Evolutionary conservation across 2,329 filamentous ascomycete genomes (phyloP).

Genomic region (Dothideomycetes sp.): DNA sequence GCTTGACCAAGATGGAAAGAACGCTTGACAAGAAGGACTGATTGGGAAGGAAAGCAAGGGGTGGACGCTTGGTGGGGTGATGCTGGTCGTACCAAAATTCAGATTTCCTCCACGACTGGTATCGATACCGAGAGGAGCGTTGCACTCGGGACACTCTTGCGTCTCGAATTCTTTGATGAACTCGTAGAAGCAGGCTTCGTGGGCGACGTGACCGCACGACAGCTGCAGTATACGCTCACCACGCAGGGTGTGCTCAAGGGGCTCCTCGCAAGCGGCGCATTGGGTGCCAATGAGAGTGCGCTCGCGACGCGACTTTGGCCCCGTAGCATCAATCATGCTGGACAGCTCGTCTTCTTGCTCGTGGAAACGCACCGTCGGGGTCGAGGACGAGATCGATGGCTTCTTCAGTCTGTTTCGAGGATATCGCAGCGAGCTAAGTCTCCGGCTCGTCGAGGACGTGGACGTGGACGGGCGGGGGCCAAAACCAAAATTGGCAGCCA

Average conservation of each 20-base stretch:
- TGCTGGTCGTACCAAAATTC: conserved; percentile 21
- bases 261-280: conserved; percentile 94
- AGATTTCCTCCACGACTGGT: conserved; percentile 89
- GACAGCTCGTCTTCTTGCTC: conserved; percentile 18
- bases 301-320: conserved; percentile 56
- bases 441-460: not conserved
- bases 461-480: not conserved
- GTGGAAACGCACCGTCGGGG: conserved; percentile 11
- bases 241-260: conserved; percentile 84
- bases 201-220: conserved; percentile 91
- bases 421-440: conserved; percentile 8
- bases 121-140: conserved; percentile 83
- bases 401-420: conserved; percentile 6
- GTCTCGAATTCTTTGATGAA: conserved; percentile 92
- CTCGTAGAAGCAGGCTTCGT: conserved; percentile 98
- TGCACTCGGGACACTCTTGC: conserved; percentile 88
- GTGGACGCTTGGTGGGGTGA: not conserved
- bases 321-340: conserved; percentile 27
- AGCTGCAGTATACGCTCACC: conserved; percentile 94
- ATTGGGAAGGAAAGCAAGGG: no score
- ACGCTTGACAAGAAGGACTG: no score
- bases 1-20: no score
- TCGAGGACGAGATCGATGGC: not conserved
- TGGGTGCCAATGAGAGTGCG: conserved; percentile 91
- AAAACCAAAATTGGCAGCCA: conserved; percentile 4